Conservation (phyloP, 179 eudicot species). For the Beta corolliflora region DNA sequence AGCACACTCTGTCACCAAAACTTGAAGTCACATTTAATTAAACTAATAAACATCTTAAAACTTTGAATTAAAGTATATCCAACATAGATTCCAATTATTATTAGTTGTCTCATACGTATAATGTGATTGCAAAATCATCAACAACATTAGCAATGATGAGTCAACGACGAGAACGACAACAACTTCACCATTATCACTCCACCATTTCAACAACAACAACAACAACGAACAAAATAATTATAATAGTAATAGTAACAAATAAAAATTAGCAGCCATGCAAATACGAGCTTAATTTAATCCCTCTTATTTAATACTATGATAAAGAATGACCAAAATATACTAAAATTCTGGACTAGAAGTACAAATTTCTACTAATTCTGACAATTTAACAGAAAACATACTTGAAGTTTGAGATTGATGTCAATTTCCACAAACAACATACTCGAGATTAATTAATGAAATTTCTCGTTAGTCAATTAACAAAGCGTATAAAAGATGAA, state of each 20-base stretch:
- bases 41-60: background rate
- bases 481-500: constrained; percentile 10
- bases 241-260: background rate
- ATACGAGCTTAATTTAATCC: too few species aligned
- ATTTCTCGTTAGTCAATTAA: too few species aligned
- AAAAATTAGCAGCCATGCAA: background rate
- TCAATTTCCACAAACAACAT: background rate
- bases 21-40: background rate
- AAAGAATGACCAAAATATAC: too few species aligned
- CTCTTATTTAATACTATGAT: too few species aligned
- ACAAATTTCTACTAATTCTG: too few species aligned
- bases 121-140: background rate
- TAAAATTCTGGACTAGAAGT: too few species aligned
- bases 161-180: background rate
- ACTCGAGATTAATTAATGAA: background rate
- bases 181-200: background rate
- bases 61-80: background rate
- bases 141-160: background rate
- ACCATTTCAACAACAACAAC: too few species aligned
- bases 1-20: background rate
- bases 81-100: background rate
- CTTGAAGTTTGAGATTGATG: too few species aligned
- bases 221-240: background rate
- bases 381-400: too few species aligned
- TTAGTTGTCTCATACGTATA: background rate